These are phyloP conservation scores for Cladosporium sp. DNA, from an alignment of 2,329 filamentous ascomycete species.

Conservation along the genomic window DNA sequence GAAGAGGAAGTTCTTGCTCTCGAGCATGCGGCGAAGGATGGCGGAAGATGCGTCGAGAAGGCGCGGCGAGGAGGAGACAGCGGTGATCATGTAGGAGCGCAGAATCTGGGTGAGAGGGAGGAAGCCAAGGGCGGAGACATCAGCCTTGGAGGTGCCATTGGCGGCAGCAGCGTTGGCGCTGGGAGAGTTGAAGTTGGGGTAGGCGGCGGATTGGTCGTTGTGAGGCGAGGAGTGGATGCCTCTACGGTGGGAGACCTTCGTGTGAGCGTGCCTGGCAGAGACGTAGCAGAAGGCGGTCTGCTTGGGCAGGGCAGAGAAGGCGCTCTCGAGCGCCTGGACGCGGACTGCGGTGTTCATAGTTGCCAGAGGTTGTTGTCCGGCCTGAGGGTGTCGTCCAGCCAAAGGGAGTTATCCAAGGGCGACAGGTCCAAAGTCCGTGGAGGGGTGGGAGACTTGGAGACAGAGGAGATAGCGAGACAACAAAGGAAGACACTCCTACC, in stretches of 20 bases:
- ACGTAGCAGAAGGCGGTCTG: constrained; percentile 1
- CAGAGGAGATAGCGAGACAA: not conserved
- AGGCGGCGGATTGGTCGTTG: constrained; percentile 9
- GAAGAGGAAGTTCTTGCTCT: constrained; percentile 59
- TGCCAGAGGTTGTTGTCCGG: too few relatives aligned
- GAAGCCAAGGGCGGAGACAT: constrained; percentile 50
- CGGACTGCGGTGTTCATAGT: constrained; percentile 4
- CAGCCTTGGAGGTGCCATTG: not conserved
- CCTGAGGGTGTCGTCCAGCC: too few relatives aligned
- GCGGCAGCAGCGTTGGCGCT: constrained; percentile 2
- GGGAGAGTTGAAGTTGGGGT: constrained; percentile 9
- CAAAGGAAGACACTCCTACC: constrained; percentile 3
- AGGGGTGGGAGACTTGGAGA: not conserved
- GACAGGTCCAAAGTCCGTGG: not conserved
- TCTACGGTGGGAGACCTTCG: constrained; percentile 3
- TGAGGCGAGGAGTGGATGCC: constrained; percentile 10
- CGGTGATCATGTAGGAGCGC: constrained; percentile 62
- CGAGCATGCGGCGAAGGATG: constrained; percentile 62
- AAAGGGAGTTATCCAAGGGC: too few relatives aligned
- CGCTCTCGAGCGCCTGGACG: constrained; percentile 10
- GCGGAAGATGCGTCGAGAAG: constrained; percentile 65
- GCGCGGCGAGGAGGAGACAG: constrained; percentile 62
- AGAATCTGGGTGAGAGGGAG: constrained; percentile 61
- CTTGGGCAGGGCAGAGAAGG: constrained; percentile 1
- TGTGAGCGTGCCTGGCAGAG: constrained; percentile 4